Evolutionary conservation across 2,329 filamentous ascomycete species (phyloP).

Genomic region (Exophiala sp.): DNA sequence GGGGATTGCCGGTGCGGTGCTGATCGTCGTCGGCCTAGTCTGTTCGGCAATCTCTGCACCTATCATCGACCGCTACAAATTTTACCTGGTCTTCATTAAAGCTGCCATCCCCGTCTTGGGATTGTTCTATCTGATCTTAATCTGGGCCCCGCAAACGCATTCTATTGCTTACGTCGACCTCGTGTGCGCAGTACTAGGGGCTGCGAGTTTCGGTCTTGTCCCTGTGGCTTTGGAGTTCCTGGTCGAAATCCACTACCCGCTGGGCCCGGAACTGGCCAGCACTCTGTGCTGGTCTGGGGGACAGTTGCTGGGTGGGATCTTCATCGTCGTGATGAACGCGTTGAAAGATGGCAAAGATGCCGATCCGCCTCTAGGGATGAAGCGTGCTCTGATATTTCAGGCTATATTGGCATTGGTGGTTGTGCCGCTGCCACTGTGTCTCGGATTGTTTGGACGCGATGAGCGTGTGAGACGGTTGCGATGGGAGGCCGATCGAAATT

Average conservation of each 20-base stretch:
- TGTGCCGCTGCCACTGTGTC: constrained; percentile 63
- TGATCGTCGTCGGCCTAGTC: constrained; percentile 85
- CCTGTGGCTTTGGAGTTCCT: constrained; percentile 84
- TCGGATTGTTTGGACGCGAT: constrained; percentile 66
- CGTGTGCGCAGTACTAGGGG: constrained; percentile 72
- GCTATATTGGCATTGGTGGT: constrained; percentile 65
- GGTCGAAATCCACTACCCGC: constrained; percentile 81
- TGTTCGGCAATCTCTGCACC: constrained; percentile 72
- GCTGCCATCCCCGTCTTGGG: constrained; percentile 71
- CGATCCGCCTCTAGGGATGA: constrained; percentile 68
- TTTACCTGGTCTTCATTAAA: constrained; percentile 71
- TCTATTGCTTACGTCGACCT: constrained; percentile 60
- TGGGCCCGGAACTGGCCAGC: constrained; percentile 79
- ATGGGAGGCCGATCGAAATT: constrained; percentile 39
- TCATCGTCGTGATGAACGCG: constrained; percentile 78
- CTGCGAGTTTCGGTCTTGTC: constrained; percentile 72
- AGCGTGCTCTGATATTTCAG: constrained; percentile 70
- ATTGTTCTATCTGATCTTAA: constrained; percentile 68
- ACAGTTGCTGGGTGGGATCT: constrained; percentile 78
- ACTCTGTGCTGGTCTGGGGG: constrained; percentile 83
- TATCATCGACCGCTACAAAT: constrained; percentile 79
- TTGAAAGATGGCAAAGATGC: constrained; percentile 53
- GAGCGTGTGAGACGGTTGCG: constrained; percentile 35
- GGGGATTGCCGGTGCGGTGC: constrained; percentile 81
- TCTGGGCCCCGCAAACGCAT: constrained; percentile 71